Evolutionary conservation across 2,329 filamentous ascomycete genomes (phyloP), one percentile per base, ranked within the genome.

Genomic region (Clarireedia paspali): DNA sequence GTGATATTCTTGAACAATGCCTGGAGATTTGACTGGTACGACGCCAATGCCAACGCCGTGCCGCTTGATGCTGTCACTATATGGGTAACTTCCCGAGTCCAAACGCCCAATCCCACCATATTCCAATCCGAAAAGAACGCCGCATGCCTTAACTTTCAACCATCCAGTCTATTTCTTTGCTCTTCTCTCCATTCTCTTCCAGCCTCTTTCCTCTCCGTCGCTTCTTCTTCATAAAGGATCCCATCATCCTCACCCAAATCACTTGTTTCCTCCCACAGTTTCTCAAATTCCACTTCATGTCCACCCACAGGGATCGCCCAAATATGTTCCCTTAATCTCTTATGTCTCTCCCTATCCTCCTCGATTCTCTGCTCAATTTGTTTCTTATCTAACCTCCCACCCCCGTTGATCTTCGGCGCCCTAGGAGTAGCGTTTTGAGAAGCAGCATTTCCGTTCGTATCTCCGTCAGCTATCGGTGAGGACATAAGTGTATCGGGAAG

Each of bases 291-390:
- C 38, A 50, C 61, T 50, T 67, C 65, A 9, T 39, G 34, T 17
- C 38, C 53, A 34, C 82, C 79, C 7, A 80, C 78, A 30, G 82
- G 82, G 2, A 96, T 84, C 0, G 91, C 89, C 94, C 95, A 99
- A 60, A 96, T 95, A 65, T 85, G 91, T 73, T 99, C 94, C 23
- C 94, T 77, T 66, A 92, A 76, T 45, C 92, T 77, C 77, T 99
- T 99, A 71, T 99, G 95, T 45, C 94, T 78, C 71, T 99, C 94
- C 3, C 94, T 79, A 71, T 99, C 94, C 72, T 99, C 95, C 65
- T 99, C 95, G 60, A 99, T 96, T 42, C 94, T 80, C 74, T 97
- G 91, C 73, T 97, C 91, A 53, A 96, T 88, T 73, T 96, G 89
- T 55, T 87, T 81, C 72, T 92, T 94, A 67, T 96, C 89, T 51